Evolutionary conservation across 768 basidiomycete species (phyloP), one percentile per base, ranked within the genome.

Genomic region (Sarcodon sp.): DNA sequence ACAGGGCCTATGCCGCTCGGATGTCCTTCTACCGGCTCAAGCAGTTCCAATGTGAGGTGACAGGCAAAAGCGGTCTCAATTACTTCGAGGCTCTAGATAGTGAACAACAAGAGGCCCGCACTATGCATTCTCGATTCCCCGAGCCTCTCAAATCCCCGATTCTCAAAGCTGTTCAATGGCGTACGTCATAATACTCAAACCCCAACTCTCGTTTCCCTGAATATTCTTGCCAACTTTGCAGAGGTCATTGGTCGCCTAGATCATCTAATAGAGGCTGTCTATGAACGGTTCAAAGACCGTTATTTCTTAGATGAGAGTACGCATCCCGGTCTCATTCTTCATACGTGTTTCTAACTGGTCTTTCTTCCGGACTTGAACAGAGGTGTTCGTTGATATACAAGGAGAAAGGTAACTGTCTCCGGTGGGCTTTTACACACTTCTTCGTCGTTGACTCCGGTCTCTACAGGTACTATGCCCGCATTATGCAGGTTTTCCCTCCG

Each of bases 171-270:
- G 91, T 96, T 50, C 96, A 99, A 73, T 98, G 90, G 82, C 93
- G 94, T 98, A 64, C 55, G 93, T 83, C 41, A 60, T 50, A 45
- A 49, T 57, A 56, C 53, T 47, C 35, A n/a, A 34, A 33, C 31
- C 7, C 15, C 7, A 16, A 15, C 8, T 15, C 39, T 41, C 13
- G 39, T 16, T 9, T 41, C 27, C 3, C 39, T 27, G 4, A 27
- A 41, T 16, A 41, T 15, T 9, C 6, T 45, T 16, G 15, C 27
- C n/a, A 16, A 31, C 8, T 41, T 57, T 53, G 35, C 65, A 96
- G 93, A 96, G 82, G 88, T 97, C 55, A 86, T 97, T 66, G 94
- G 96, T 43, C 84, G 96, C 50, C 71, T 98, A 47, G 94, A 99
- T 66, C 87, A 87, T 58, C 72, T 99, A 15, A 91, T 94, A 13